Percentiles rank a stretch among this genome's conserved stretches.
Evolutionary conservation across 2,329 filamentous ascomycete genomes (phyloP).

Genomic region (Hirsutella thompsonii): DNA sequence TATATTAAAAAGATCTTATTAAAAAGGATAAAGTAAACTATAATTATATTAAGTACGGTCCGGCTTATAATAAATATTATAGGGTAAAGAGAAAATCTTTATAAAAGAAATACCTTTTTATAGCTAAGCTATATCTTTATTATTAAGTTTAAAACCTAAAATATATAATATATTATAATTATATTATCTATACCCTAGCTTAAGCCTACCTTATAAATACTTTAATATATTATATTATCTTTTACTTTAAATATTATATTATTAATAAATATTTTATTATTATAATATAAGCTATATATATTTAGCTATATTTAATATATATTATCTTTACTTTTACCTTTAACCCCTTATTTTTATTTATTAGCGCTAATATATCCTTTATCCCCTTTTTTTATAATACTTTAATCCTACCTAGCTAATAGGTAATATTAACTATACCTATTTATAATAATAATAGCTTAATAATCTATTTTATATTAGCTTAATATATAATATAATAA

Average conservation of each 20-base stretch:
- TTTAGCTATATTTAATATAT: background rate
- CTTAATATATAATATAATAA: no score
- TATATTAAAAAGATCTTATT: no score
- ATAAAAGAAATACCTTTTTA: no score
- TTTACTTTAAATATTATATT: no score
- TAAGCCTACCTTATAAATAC: no score
- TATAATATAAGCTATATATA: background rate
- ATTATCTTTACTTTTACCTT: conserved; percentile 1
- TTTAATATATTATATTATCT: no score
- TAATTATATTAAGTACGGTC: background rate
- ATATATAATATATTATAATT: no score
- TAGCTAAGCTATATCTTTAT: no score
- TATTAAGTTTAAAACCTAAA: no score
- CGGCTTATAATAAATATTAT: background rate
- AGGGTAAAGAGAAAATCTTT: background rate
- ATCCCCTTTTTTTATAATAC: background rate
- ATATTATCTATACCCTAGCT: no score
- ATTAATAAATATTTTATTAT: no score
- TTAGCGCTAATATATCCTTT: background rate
- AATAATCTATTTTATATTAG: background rate
- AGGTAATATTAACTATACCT: background rate
- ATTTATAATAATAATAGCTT: background rate
- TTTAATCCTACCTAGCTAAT: background rate
- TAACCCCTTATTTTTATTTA: no score
- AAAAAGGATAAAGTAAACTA: background rate